Evolutionary conservation across 1,284 basidiomycete genomes (phyloP).

Genomic region (Trichosporon faecale): DNA sequence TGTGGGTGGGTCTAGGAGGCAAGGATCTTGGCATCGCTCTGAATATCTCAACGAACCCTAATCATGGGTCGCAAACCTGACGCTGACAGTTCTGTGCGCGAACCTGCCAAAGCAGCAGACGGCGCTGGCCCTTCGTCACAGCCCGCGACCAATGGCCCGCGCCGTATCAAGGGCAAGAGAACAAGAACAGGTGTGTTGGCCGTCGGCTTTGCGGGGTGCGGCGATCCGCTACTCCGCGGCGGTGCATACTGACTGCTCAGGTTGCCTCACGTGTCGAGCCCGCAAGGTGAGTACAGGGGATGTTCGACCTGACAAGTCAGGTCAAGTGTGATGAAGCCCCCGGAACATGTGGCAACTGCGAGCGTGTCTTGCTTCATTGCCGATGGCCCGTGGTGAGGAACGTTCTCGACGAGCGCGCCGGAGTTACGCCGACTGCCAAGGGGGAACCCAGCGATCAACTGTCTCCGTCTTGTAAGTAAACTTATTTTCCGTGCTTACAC

Average conservation of each 20-base stretch:
- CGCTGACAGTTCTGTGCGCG: background rate
- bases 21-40: background rate
- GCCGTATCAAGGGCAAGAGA: slow-evolving; percentile 24
- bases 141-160: background rate
- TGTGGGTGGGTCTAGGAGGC: background rate
- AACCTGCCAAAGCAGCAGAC: background rate
- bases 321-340: slow-evolving; percentile 32
- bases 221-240: background rate
- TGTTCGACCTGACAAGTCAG: slow-evolving; percentile 3
- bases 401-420: slow-evolving; percentile 20
- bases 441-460: slow-evolving; percentile 3
- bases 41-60: slow-evolving; percentile 1
- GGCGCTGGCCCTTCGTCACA: background rate
- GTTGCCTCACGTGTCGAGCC: slow-evolving; percentile 27
- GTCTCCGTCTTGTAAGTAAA: slow-evolving; percentile 11
- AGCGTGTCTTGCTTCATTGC: slow-evolving; percentile 25
- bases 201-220: background rate
- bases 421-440: background rate
- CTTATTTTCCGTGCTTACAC: background rate
- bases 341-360: slow-evolving; percentile 29
- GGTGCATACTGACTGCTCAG: slow-evolving; percentile 15
- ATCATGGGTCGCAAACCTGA: background rate
- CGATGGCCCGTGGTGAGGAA: slow-evolving; percentile 26
- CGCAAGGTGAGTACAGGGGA: slow-evolving; percentile 20
- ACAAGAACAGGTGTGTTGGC: slow-evolving; percentile 21